Base-by-base conservation (phyloP, 1,139 yeast genomes). In the Debaryomycetaceae sp. region DNA sequence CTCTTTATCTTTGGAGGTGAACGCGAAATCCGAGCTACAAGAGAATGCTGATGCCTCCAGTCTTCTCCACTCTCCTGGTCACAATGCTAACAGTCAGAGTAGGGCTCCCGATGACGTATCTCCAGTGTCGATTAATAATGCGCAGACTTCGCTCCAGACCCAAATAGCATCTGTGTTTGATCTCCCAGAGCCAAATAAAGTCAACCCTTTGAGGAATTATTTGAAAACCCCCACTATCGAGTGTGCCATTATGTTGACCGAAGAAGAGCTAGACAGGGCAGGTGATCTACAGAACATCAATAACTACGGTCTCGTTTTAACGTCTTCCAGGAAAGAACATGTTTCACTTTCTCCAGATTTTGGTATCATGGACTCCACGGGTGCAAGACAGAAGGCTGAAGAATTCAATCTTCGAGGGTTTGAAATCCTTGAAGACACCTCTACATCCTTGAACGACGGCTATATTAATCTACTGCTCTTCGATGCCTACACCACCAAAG, bases 381-480 rank as follows among this genome's bases (percentile, higher is more conserved):
- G 41, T 38, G 6, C 46, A 20, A 40, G 40, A 11, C 23, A 36
- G 7, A n/a, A 40, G 27, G 36, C 43, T 5, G 45, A 48, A 42
- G 44, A 45, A 13, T 71, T 72, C 48, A 57, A 60, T 39, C 55
- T 73, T 38, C 63, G 65, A 38, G 72, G 78, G 45, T 85, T 83
- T 63, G 93, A 86, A 55, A 63, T 87, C 44, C 69, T 87, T 43
- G 95, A 87, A 57, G 91, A 85, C 51, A 72, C 87, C 0, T 77
- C 78, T 49, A 72, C 78, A 0, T 65, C 70, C 1, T 65, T 81
- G 36, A 87, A 87, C 58, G 90, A 84, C 53, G 82, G 84, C 1
- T 81, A 90, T 27, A 63, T 87, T 23, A 86, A 85, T 56, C 66
- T 90, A 44, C 84, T 86, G 49, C 66, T 85, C 46, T 89, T 91